A percentile compares a stretch with the other conserved stretches of the same genome.
Evolutionary conservation across 805 yeast genomes (phyloP).

Genomic region (Phaffomyces thermotolerans): DNA sequence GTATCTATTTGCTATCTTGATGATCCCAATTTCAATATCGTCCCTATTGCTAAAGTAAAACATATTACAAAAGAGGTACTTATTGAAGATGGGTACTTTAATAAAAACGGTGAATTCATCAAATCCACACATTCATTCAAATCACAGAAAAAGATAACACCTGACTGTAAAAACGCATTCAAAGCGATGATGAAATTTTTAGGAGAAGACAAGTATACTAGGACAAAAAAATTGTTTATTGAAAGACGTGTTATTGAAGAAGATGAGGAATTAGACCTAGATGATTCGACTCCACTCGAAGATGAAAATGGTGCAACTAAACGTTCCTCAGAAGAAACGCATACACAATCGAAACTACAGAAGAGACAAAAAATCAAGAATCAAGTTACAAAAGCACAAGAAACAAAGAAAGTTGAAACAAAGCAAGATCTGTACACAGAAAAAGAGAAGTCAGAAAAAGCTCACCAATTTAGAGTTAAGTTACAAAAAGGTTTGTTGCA

Average conservation of each 20-base stretch:
- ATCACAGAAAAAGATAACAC: not conserved
- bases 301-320: too few relatives aligned
- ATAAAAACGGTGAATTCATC: not conserved
- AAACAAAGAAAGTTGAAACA: not conserved
- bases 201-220: not conserved
- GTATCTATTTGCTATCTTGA: not conserved
- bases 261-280: too few relatives aligned
- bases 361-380: not conserved
- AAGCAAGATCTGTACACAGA: not conserved
- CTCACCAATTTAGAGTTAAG: constrained; percentile 33
- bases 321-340: too few relatives aligned
- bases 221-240: too few relatives aligned
- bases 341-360: not conserved
- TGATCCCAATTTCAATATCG: not conserved
- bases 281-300: too few relatives aligned
- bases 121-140: not conserved
- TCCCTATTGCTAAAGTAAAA: not conserved
- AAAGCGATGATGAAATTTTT: not conserved
- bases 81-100: not conserved
- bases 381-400: not conserved
- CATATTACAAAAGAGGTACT: not conserved
- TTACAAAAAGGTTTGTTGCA: constrained; percentile 44
- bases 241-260: too few relatives aligned
- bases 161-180: not conserved
- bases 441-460: constrained; percentile 3